phyloP scores from a whole-genome alignment of 2,329 filamentous ascomycete genomes.

The Xylaria arbuscula region DNA sequence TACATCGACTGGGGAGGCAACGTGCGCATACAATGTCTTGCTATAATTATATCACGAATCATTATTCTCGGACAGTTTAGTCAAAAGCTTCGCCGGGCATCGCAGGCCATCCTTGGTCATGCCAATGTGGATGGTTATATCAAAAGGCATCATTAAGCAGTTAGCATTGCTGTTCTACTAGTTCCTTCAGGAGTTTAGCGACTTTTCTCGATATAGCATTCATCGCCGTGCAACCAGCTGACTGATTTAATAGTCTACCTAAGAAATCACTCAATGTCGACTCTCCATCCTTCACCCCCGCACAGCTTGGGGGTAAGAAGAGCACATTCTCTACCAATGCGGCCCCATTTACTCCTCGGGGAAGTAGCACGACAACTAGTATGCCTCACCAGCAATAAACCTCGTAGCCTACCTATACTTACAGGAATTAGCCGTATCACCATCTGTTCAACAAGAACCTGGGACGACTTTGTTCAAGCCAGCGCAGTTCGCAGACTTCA shows the following conservation, averaged over 20 bases:
- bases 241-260: constrained; percentile 52
- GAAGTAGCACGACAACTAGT: constrained; percentile 50
- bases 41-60: neutral
- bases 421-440: constrained; percentile 49
- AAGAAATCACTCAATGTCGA: constrained; percentile 93
- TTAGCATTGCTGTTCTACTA: neutral
- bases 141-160: neutral
- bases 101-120: neutral
- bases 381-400: constrained; percentile 24
- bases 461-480: constrained; percentile 65
- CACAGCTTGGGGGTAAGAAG: constrained; percentile 69
- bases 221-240: constrained; percentile 42
- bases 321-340: constrained; percentile 89
- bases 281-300: constrained; percentile 92
- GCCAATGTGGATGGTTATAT: neutral
- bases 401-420: constrained; percentile 18
- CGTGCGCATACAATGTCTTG: neutral
- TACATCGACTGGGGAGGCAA: neutral
- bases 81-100: neutral
- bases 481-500: constrained; percentile 68
- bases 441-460: constrained; percentile 56
- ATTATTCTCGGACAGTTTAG: neutral
- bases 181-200: neutral
- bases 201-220: neutral
- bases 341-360: constrained; percentile 83